These are phyloP conservation scores for Aegilops umbellulata DNA, from an alignment of 176 grass and related monocot genomes.

Conservation along the genomic window DNA sequence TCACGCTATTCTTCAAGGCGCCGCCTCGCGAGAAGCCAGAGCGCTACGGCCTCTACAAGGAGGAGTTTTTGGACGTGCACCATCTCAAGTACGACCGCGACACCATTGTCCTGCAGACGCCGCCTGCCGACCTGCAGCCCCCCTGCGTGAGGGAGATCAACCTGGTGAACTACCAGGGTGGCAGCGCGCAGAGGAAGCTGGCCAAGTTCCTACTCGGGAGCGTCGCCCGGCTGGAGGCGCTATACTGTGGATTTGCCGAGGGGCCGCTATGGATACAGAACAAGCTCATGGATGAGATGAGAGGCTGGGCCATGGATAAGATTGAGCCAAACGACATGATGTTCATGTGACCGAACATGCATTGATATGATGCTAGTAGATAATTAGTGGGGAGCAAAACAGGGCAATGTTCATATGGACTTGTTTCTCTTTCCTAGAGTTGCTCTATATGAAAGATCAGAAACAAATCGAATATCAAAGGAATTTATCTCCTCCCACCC, in stretches of 20 bases:
- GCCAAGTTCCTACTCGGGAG: constrained; percentile 24
- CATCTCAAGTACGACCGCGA: not conserved
- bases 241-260: not conserved
- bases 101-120: not conserved
- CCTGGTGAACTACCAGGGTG: constrained; percentile 21
- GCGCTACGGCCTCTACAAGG: not conserved
- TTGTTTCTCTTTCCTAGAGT: no score
- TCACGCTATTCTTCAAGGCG: constrained; percentile 1
- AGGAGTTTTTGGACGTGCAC: not conserved
- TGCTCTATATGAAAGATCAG: no score
- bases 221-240: not conserved
- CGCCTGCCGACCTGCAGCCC: not conserved
- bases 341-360: not conserved
- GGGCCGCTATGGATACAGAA: not conserved
- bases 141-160: constrained; percentile 30
- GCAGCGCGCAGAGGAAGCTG: not conserved
- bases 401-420: no score
- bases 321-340: not conserved
- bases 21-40: not conserved
- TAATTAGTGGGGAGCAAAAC: not conserved
- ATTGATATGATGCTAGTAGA: not conserved
- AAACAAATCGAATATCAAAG: no score
- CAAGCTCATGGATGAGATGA: constrained; percentile 14
- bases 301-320: constrained; percentile 1
- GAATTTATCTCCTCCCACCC: no score